Percentiles rank a stretch among this genome's conserved stretches.
Evolutionary conservation across 805 yeast genomes (phyloP).

Genomic region (Schizosaccharomyces octosporus): DNA sequence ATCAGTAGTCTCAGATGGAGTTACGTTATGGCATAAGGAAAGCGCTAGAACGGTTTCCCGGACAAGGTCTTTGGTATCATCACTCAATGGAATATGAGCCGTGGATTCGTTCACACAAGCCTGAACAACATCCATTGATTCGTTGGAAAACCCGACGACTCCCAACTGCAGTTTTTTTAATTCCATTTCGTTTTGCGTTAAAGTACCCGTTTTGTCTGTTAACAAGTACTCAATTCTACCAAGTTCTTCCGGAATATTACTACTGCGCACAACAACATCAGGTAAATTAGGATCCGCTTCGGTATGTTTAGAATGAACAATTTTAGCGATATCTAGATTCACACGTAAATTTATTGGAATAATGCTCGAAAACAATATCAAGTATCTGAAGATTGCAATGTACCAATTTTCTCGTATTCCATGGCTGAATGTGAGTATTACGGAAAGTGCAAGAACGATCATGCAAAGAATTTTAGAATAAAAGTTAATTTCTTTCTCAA

Average conservation of each 20-base stretch:
- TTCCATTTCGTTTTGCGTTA: conserved; percentile 96
- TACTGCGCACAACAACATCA: conserved; percentile 79
- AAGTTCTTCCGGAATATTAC: conserved; percentile 91
- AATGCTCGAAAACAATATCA: conserved; percentile 78
- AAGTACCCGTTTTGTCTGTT: conserved; percentile 89
- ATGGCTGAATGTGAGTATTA: conserved; percentile 53
- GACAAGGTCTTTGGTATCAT: conserved; percentile 23
- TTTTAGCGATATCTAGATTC: conserved; percentile 79
- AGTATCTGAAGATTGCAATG: conserved; percentile 67
- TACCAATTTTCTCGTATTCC: conserved; percentile 61
- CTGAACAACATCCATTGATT: conserved; percentile 68
- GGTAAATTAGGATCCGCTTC: conserved; percentile 65
- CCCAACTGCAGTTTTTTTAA: conserved; percentile 82
- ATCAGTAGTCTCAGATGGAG: conserved; percentile 62
- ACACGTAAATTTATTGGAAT: conserved; percentile 91
- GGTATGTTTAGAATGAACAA: conserved; percentile 86
- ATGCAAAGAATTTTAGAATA: conserved; percentile 71
- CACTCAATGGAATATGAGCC: conserved; percentile 15
- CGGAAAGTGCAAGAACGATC: conserved; percentile 57
- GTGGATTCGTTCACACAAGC: conserved; percentile 20
- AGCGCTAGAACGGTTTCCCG: conserved; percentile 59
- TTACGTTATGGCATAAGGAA: conserved; percentile 91
- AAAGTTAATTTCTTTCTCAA: conserved; percentile 74
- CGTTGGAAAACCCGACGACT: conserved; percentile 73
- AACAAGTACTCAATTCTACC: conserved; percentile 84